Percentiles rank a stretch among this genome's conserved stretches.
Conservation (phyloP, 768 basidiomycete species). For the Hypsizygus marmoreus region DNA sequence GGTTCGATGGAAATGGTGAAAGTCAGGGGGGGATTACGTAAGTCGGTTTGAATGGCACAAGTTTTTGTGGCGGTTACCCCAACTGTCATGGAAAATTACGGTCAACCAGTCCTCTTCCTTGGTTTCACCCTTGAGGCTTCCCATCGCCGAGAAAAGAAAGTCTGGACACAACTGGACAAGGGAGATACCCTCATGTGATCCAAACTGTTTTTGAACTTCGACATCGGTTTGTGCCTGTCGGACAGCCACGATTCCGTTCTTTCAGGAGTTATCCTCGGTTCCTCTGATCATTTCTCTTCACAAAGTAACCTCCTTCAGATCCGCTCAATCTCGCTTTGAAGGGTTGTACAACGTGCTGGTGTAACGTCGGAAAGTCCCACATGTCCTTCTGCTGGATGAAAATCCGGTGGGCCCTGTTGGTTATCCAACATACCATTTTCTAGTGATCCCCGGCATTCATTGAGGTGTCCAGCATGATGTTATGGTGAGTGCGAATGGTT, state of each 20-base stretch:
- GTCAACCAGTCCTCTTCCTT: slow-evolving; percentile 5
- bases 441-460: no score
- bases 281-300: slow-evolving; percentile 9
- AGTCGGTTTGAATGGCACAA: slow-evolving; percentile 15
- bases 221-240: slow-evolving; percentile 28
- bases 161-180: background rate
- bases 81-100: background rate
- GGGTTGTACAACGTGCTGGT: slow-evolving; percentile 9
- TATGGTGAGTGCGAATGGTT: no score
- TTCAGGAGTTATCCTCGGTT: slow-evolving; percentile 28
- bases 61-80: slow-evolving; percentile 7
- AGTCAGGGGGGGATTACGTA: slow-evolving; percentile 18
- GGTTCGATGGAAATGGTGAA: slow-evolving; percentile 6
- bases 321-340: slow-evolving; percentile 5
- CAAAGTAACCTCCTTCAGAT: slow-evolving; percentile 11
- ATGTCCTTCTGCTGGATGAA: no score
- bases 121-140: slow-evolving; percentile 2
- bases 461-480: background rate
- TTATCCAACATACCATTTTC: no score
- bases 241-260: slow-evolving; percentile 41
- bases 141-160: slow-evolving; percentile 1
- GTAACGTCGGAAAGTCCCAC: slow-evolving; percentile 15
- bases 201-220: slow-evolving; percentile 6
- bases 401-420: no score
- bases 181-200: slow-evolving; percentile 1